Conservation (phyloP, 2,329 filamentous ascomycete species). For the Penicillium sp. region DNA sequence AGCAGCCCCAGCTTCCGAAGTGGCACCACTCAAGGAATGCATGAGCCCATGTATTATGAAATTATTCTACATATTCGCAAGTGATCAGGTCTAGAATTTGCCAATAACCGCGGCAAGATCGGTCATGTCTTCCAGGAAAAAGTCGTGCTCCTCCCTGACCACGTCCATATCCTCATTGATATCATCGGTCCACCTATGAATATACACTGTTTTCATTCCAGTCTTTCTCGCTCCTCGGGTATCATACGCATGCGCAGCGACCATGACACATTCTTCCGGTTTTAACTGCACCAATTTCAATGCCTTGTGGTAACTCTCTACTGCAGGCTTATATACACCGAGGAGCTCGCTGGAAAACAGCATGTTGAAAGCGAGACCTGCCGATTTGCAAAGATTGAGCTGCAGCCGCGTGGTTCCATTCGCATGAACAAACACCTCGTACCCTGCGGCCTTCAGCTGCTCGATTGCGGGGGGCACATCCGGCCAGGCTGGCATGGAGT, state of each 20-base stretch:
- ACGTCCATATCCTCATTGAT: conserved; percentile 43
- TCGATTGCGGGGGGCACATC: conserved; percentile 46
- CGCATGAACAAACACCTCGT: conserved; percentile 50
- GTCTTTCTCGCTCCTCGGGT: conserved; percentile 45
- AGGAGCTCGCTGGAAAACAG: conserved; percentile 52
- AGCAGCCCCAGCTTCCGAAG: not conserved
- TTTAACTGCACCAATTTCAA: conserved; percentile 42
- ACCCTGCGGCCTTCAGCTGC: conserved; percentile 32
- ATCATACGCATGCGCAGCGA: conserved; percentile 56
- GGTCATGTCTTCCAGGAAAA: conserved; percentile 26
- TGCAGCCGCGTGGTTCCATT: conserved; percentile 56
- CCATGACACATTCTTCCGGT: conserved; percentile 49
- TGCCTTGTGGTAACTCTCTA: conserved; percentile 45
- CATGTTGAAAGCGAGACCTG: conserved; percentile 49
- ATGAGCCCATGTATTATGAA: too few species aligned
- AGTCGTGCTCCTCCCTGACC: conserved; percentile 41
- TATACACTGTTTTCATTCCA: conserved; percentile 52
- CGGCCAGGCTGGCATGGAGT: conserved; percentile 49
- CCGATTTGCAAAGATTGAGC: conserved; percentile 48
- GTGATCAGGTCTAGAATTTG: not conserved
- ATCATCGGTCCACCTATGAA: conserved; percentile 54
- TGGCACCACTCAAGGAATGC: not conserved
- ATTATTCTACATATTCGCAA: not conserved
- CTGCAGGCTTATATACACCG: conserved; percentile 48
- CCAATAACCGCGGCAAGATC: conserved; percentile 15